Evolutionary conservation across 2,329 filamentous ascomycete species (phyloP), one percentile per base, ranked within the genome.

Genomic region (Cytospora mali): DNA sequence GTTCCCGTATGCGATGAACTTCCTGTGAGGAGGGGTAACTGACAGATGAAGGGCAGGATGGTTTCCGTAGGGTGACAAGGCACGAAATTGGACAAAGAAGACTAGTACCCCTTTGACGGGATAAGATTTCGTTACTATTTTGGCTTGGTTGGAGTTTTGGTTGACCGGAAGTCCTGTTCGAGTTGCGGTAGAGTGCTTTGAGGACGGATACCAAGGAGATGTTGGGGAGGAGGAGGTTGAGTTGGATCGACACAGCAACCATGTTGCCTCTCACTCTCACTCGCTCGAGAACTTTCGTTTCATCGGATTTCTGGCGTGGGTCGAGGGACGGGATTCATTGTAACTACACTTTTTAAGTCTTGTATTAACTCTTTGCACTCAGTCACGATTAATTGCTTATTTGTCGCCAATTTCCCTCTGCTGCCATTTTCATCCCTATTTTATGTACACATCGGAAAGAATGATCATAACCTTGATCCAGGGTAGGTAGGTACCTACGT

Each of bases 1-100:
- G 58, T 79, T 81, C 62, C 81, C 81, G 39, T 83, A 81, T 73
- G 76, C 83, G 65, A 80, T 81, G 74, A 80, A 80, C 70, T 76
- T 82, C 66, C 75, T 83, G 67, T 83, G 76, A 74, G 58, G 28
- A 23, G n/a, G 11, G 16, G 35, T 39, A 28, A 31, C n/a, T n/a
- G 4, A 52, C 18, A 11, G 49, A n/a, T 35, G 28, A 18, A 49
- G n/a, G 21, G 14, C n/a, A 10, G 39, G 18, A 3, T n/a, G 49
- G 48, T 31, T 46, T 35, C 51, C 46, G 29, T 28, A 59, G 33
- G 33, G n/a, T 28, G 21, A 25, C 29, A 48, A 49, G 52, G 42
- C 31, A 33, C 27, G 39, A 46, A 35, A 35, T 56, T 42, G 60
- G 58, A 57, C 63, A 62, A 62, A 60, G 63, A 54, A 31, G 29